These are phyloP conservation scores for Alternaria viburni DNA, from an alignment of 2,329 filamentous ascomycete genomes.

Conservation along the genomic window DNA sequence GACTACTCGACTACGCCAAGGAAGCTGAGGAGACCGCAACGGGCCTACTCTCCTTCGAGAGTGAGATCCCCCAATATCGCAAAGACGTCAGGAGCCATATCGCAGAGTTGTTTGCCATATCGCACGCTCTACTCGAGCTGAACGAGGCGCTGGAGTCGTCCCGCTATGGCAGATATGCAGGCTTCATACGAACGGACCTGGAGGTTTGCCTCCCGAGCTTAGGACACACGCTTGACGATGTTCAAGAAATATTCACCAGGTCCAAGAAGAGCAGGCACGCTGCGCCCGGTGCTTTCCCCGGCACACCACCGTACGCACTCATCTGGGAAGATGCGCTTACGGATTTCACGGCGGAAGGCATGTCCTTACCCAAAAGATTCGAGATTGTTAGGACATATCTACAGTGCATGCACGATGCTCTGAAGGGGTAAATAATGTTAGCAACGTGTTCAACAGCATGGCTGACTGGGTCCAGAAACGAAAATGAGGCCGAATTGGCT, in stretches of 20 bases:
- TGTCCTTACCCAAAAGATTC: slow-evolving; percentile 56
- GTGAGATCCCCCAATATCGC: slow-evolving; percentile 57
- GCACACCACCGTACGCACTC: slow-evolving; percentile 52
- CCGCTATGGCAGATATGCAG: slow-evolving; percentile 44
- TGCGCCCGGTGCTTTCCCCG: slow-evolving; percentile 45
- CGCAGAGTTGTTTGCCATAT: slow-evolving; percentile 62
- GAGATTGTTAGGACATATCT: slow-evolving; percentile 59
- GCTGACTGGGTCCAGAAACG: slow-evolving; percentile 33
- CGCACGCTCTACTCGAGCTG: slow-evolving; percentile 57
- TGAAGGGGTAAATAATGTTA: slow-evolving; percentile 53
- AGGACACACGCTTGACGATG: slow-evolving; percentile 58
- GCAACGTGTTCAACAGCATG: background rate
- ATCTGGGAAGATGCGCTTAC: slow-evolving; percentile 59
- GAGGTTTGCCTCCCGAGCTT: slow-evolving; percentile 58
- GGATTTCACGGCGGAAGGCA: slow-evolving; percentile 56
- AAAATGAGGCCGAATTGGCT: slow-evolving; percentile 39
- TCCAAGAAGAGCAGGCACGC: slow-evolving; percentile 32
- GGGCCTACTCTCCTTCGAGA: slow-evolving; percentile 58
- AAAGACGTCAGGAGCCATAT: slow-evolving; percentile 62
- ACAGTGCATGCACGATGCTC: slow-evolving; percentile 49
- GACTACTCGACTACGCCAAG: slow-evolving; percentile 50
- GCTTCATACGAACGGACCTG: slow-evolving; percentile 55
- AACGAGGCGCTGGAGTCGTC: slow-evolving; percentile 52
- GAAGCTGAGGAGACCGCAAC: slow-evolving; percentile 61
- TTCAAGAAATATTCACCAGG: slow-evolving; percentile 52